A percentile compares a stretch with the other conserved stretches of the same genome.
Evolutionary conservation across 1,139 yeast species (phyloP).

Genomic region (Pichia norvegensis): DNA sequence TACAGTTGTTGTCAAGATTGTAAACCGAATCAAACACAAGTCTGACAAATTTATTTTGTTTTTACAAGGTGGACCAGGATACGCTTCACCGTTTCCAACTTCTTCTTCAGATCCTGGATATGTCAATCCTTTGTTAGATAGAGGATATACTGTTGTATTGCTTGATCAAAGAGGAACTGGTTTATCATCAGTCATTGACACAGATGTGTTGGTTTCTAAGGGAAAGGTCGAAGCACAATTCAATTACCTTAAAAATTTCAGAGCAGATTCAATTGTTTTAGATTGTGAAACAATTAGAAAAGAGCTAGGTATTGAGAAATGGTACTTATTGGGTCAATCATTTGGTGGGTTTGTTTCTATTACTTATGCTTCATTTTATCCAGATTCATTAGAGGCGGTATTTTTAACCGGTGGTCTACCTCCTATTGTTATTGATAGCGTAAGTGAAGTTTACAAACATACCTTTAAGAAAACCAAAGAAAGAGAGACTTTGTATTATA

Average conservation of each 20-base stretch:
- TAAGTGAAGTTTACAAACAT: constrained; percentile 43
- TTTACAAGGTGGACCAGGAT: constrained; percentile 58
- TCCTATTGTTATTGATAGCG: constrained; percentile 34
- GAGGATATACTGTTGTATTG: constrained; percentile 41
- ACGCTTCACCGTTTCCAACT: constrained; percentile 37
- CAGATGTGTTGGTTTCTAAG: constrained; percentile 24
- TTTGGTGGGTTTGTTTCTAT: constrained; percentile 50
- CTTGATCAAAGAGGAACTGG: constrained; percentile 59
- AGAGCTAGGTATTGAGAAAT: constrained; percentile 30
- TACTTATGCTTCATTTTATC: constrained; percentile 42
- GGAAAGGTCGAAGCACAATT: constrained; percentile 30
- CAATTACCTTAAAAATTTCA: constrained; percentile 35
- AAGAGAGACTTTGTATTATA: constrained; percentile 41
- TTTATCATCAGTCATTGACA: constrained; percentile 39
- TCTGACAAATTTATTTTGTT: constrained; percentile 33
- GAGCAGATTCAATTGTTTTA: constrained; percentile 45
- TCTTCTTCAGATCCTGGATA: constrained; percentile 28
- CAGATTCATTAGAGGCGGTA: constrained; percentile 34
- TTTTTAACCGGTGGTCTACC: constrained; percentile 53
- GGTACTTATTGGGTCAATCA: constrained; percentile 51
- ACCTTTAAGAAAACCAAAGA: constrained; percentile 41
- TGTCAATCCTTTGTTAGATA: constrained; percentile 33
- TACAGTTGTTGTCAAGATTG: constrained; percentile 23
- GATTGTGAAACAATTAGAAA: constrained; percentile 43
- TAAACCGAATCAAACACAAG: constrained; percentile 9